phyloP scores from a whole-genome alignment of 306 rosid genomes.

The Dryas drummondii region DNA sequence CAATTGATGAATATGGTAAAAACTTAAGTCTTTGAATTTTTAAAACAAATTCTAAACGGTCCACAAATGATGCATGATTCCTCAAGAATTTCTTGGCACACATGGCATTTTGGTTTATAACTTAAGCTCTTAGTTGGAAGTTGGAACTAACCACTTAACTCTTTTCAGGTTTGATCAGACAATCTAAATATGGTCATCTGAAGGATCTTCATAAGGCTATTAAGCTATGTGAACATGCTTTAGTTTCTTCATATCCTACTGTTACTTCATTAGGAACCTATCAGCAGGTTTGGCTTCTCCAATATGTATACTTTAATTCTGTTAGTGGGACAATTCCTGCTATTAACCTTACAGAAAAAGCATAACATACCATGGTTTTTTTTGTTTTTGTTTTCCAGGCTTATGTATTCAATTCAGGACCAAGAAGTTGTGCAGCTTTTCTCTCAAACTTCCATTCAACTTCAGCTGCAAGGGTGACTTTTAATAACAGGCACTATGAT shows the following conservation, averaged over 20 bases:
- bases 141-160: slow-evolving; percentile 21
- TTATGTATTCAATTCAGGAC: slow-evolving; percentile 63
- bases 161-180: slow-evolving; percentile 71
- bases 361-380: slow-evolving; percentile 19
- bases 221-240: slow-evolving; percentile 71
- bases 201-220: slow-evolving; percentile 83
- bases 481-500: slow-evolving; percentile 66
- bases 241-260: slow-evolving; percentile 81
- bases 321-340: not conserved
- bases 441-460: slow-evolving; percentile 62
- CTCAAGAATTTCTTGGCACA: slow-evolving; percentile 1
- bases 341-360: slow-evolving; percentile 20
- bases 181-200: slow-evolving; percentile 86
- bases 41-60: not conserved
- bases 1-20: slow-evolving; percentile 94
- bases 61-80: not conserved
- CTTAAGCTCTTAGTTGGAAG: slow-evolving; percentile 16
- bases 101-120: not conserved
- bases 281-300: slow-evolving; percentile 60
- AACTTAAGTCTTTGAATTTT: slow-evolving; percentile 21
- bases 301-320: slow-evolving; percentile 18
- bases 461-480: slow-evolving; percentile 61
- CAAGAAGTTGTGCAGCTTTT: slow-evolving; percentile 77
- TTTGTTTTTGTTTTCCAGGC: slow-evolving; percentile 52
- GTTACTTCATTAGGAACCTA: slow-evolving; percentile 71